Evolutionary conservation across 192 early-diverging fungal species (phyloP), one percentile per base, ranked within the genome.

Genomic region (Backusella westeae): DNA sequence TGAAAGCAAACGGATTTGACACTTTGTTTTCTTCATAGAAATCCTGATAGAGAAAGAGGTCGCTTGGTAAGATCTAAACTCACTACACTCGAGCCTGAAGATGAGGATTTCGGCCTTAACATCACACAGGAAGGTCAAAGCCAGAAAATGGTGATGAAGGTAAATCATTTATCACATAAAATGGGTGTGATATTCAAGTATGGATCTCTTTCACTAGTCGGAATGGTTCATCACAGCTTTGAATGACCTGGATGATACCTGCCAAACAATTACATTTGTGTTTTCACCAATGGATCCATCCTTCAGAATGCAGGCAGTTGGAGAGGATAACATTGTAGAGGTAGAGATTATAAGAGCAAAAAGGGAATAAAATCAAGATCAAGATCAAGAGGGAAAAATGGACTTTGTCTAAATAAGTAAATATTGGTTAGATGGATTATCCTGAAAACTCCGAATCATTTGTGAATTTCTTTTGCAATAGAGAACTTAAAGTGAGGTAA

Each of bases 271-370:
- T n/a, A 73, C 67, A 21, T 56, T 78, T 36, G 39, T 49, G 9
- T 44, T 78, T n/a, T 74, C 77, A 14, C 77, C 77, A 12, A 23
- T 69, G 9, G 77, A 78, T 34, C 67, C 66, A n/a, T 69, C 52
- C 9, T 78, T 78, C 7, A 46, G 19, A 21, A 65, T 78, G 21
- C 4, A 67, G 6, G 72, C 66, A 8, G 29, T 35, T 41, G 77
- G 46, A 53, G 59, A 38, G 23, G 72, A 53, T 38, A 73, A 32
- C 23, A 34, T 39, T 21, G 67, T 65, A 66, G 68, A 70, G 69
- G 75, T 77, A 59, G 10, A 2, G 26, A 32, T 32, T 44, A 44
- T 14, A 14, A 49, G 46, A 49, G 38, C 17, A 69, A 39, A 69
- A 23, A 39, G 68, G 17, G 19, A 69, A 46, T 44, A 44, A 34